Conservation (phyloP, 495 filamentous ascomycete genomes). For the Aspergillus leporis region DNA sequence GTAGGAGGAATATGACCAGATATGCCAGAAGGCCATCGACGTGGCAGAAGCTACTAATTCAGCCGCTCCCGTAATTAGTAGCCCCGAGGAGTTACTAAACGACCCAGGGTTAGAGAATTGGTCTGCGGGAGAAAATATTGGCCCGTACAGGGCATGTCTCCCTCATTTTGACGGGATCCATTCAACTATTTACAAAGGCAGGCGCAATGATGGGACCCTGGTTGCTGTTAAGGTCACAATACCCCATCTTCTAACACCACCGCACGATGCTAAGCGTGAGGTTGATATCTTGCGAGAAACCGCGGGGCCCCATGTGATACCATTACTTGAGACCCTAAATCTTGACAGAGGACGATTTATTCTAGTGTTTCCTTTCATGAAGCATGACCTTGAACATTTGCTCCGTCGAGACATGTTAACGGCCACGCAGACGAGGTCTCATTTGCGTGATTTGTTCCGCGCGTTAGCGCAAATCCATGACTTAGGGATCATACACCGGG, state of each 20-base stretch:
- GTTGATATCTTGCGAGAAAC: slow-evolving; percentile 65
- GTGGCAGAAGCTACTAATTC: slow-evolving; percentile 29
- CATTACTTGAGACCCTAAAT: slow-evolving; percentile 68
- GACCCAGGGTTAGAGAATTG: slow-evolving; percentile 8
- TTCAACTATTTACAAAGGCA: slow-evolving; percentile 75
- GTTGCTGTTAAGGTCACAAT: slow-evolving; percentile 88
- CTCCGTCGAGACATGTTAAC: slow-evolving; percentile 52
- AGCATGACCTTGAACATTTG: slow-evolving; percentile 65
- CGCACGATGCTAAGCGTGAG: slow-evolving; percentile 80
- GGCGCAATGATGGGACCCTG: slow-evolving; percentile 33
- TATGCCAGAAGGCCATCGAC: slow-evolving; percentile 45
- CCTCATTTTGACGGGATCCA: slow-evolving; percentile 76
- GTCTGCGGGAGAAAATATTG: slow-evolving; percentile 59
- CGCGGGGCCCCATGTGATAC: slow-evolving; percentile 55
- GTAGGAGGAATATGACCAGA: slow-evolving; percentile 50
- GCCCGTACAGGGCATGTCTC: slow-evolving; percentile 67
- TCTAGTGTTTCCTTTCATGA: slow-evolving; percentile 82
- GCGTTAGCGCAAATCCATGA: slow-evolving; percentile 73
- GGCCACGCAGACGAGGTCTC: slow-evolving; percentile 39
- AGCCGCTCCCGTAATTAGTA: slow-evolving; percentile 19
- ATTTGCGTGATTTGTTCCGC: slow-evolving; percentile 67
- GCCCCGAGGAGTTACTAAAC: slow-evolving; percentile 20
- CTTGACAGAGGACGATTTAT: slow-evolving; percentile 70
- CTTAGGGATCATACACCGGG: slow-evolving; percentile 81
- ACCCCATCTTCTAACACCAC: slow-evolving; percentile 68